Conservation (phyloP, 805 yeast genomes). For the Lachancea dasiensis region DNA sequence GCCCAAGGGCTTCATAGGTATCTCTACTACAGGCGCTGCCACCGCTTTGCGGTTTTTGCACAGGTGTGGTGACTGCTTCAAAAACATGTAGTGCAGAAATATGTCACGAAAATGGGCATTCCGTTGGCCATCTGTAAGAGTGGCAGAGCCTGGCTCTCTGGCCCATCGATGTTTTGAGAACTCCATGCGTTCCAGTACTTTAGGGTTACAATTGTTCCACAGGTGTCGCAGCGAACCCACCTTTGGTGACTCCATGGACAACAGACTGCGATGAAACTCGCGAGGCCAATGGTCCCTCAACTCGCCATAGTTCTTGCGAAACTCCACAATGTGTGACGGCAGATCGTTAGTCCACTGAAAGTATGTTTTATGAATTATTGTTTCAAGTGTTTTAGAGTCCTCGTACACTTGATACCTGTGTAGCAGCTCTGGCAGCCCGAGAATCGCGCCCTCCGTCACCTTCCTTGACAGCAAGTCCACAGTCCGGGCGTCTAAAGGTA, state of each 20-base stretch:
- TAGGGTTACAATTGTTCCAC: constrained; percentile 14
- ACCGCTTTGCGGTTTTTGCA: constrained; percentile 15
- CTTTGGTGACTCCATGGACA: constrained; percentile 15
- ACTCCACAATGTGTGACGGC: constrained; percentile 14
- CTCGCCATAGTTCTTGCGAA: constrained; percentile 13
- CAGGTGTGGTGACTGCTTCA: constrained; percentile 15
- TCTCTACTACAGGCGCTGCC: constrained; percentile 21
- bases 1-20: constrained; percentile 22
- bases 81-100: constrained; percentile 18
- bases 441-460: no score
- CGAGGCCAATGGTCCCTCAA: constrained; percentile 20
- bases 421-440: neutral
- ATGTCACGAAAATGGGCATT: constrained; percentile 13
- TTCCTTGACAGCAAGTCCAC: constrained; percentile 6
- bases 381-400: constrained; percentile 13
- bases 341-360: constrained; percentile 14
- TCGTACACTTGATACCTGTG: constrained; percentile 1
- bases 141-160: constrained; percentile 1
- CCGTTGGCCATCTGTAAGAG: constrained; percentile 8
- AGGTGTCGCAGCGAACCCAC: constrained; percentile 12
- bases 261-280: constrained; percentile 15
- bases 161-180: constrained; percentile 14
- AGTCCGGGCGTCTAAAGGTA: constrained; percentile 13
- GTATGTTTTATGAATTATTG: constrained; percentile 15
- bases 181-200: constrained; percentile 11